phyloP scores from a whole-genome alignment of 164 flowering plant species.

The Liriodendron chinense region DNA sequence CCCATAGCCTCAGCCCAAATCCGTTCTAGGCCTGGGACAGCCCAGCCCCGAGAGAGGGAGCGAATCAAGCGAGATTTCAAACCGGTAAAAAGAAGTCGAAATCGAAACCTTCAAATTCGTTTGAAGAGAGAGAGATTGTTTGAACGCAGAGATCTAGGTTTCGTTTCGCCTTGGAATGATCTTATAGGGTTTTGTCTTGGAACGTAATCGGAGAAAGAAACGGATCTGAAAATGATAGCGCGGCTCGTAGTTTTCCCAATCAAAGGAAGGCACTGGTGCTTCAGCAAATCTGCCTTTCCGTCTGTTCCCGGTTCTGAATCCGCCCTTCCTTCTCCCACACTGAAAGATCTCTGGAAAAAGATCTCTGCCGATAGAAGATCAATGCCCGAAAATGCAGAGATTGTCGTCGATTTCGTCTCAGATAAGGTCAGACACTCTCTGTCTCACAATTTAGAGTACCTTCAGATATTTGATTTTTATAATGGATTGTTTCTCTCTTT shows the following conservation, averaged over 20 bases:
- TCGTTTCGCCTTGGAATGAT: no score
- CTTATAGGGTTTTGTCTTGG: no score
- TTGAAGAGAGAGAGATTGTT: no score
- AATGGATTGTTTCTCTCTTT: not conserved
- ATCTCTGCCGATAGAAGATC: conserved; percentile 43
- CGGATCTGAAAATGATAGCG: conserved; percentile 52
- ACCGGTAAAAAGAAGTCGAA: no score
- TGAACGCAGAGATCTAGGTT: no score
- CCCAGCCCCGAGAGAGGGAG: no score
- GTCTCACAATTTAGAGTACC: not conserved
- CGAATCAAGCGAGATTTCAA: no score
- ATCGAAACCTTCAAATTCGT: no score
- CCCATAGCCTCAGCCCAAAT: no score
- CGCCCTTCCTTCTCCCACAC: conserved; percentile 37
- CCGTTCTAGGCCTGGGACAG: no score
- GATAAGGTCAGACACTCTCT: conserved; percentile 44
- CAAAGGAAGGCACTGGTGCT: conserved; percentile 85
- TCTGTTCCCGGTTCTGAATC: conserved; percentile 27
- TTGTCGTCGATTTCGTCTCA: conserved; percentile 60
- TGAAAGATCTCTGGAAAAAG: conserved; percentile 58
- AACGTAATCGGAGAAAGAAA: no score
- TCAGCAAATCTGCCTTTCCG: conserved; percentile 51
- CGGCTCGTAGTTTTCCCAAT: conserved; percentile 80
- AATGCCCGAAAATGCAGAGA: conserved; percentile 50
- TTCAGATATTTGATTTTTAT: not conserved